Evolutionary conservation across 139 green algal genomes (phyloP), one percentile per base, ranked within the genome.

Genomic region (Micractinium conductrix): DNA sequence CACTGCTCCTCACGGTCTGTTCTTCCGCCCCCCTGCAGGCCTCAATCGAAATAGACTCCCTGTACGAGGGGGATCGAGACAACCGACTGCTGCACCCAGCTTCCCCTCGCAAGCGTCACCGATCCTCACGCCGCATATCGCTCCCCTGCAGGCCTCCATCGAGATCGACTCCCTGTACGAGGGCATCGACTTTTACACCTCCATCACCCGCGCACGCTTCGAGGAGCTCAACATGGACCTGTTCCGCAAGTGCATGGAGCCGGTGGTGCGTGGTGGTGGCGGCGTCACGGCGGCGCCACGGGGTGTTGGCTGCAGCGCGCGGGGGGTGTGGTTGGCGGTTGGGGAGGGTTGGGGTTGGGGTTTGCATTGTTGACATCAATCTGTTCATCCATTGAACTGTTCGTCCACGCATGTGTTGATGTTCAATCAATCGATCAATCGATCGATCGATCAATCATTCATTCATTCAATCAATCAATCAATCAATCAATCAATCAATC

Each of bases 221-320:
- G 97, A 99, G 94, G 97, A 99, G 94, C 91, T 99, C 45, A 95
- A 93, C 95, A 99, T 99, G 96, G 97, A 99, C 92, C 86, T 99
- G 79, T 99, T 99, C 94, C 90, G 97, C 84, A 99, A 99, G 95
- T 99, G 97, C 95, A 99, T 99, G 96, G 97, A 99, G 83, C 97
- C 97, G 37, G 97, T 99, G n/a, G 97, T 68, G 74, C 40, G 70
- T 76, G 69, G 40, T 37, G 4, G 33, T 2, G 12, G 35, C 7
- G 5, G 37, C n/a, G n/a, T n/a, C n/a, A n/a, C n/a, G n/a, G n/a
- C n/a, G n/a, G n/a, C n/a, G n/a, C n/a, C n/a, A n/a, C n/a, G n/a
- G n/a, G n/a, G n/a, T n/a, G n/a, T n/a, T n/a, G n/a, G n/a, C n/a
- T n/a, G n/a, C n/a, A n/a, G n/a, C n/a, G n/a, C n/a, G n/a, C n/a